Conservation (phyloP, 257 asterid genomes). For the Solanum chiquidenum region DNA sequence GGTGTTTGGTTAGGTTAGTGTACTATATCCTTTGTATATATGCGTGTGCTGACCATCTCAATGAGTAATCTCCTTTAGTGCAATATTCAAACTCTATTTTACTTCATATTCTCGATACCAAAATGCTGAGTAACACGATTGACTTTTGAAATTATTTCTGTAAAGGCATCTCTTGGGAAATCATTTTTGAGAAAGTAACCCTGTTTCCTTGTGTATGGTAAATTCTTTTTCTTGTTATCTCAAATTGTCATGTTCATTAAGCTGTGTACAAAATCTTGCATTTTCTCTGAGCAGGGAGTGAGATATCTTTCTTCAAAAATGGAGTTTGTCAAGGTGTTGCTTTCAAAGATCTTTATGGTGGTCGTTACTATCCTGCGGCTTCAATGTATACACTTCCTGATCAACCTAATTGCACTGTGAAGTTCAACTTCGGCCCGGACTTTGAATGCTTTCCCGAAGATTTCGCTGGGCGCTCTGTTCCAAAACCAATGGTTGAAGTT, state of each 20-base stretch:
- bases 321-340: constrained; percentile 91
- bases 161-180: not conserved
- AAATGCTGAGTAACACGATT: not conserved
- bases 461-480: constrained; percentile 57
- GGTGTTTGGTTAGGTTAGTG: not conserved
- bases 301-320: constrained; percentile 78
- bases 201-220: not conserved
- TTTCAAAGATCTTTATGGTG: constrained; percentile 72
- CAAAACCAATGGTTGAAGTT: constrained; percentile 88
- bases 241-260: not conserved
- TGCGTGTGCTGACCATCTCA: not conserved
- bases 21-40: not conserved
- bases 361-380: constrained; percentile 93
- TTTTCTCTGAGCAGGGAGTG: constrained; percentile 65
- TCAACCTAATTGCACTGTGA: constrained; percentile 80
- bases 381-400: constrained; percentile 96
- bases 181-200: not conserved
- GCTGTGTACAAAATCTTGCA: not conserved
- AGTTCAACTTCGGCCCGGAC: constrained; percentile 96
- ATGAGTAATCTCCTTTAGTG: not conserved
- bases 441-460: constrained; percentile 73
- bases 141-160: not conserved
- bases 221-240: not conserved
- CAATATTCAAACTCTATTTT: not conserved
- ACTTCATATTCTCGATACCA: not conserved